These are phyloP conservation scores for Umbellularia californica DNA, from an alignment of 164 flowering plant species.

Conservation along the genomic window DNA sequence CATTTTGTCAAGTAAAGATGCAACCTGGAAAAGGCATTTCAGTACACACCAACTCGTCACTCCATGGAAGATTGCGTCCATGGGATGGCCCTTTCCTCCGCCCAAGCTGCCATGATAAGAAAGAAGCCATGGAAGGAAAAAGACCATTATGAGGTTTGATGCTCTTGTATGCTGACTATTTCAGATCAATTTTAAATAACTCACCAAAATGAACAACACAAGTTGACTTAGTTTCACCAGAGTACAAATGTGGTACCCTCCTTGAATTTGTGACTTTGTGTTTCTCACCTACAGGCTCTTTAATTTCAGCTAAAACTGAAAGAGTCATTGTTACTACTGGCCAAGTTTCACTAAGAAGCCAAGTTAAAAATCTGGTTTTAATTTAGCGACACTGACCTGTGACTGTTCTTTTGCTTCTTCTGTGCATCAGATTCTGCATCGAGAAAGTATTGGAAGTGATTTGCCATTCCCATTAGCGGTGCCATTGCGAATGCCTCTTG, in stretches of 20 bases:
- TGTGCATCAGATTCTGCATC: not conserved
- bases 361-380: not conserved
- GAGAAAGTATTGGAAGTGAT: slow-evolving; percentile 57
- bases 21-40: slow-evolving; percentile 91
- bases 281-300: too few relatives aligned
- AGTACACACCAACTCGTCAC: slow-evolving; percentile 63
- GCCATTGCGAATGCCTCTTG: slow-evolving; percentile 13
- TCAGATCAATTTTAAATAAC: not conserved
- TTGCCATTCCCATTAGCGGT: slow-evolving; percentile 22
- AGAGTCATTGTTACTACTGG: not conserved
- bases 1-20: slow-evolving; percentile 87
- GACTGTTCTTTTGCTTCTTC: not conserved
- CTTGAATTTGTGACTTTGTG: too few relatives aligned
- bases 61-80: slow-evolving; percentile 55
- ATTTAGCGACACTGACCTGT: not conserved
- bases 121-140: slow-evolving; percentile 98
- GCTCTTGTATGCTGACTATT: not conserved
- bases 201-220: not conserved
- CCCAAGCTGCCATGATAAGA: slow-evolving; percentile 77
- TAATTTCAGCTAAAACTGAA: not conserved
- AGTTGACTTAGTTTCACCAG: not conserved
- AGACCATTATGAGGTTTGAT: slow-evolving; percentile 58
- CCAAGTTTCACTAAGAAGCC: not conserved
- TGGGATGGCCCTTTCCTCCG: slow-evolving; percentile 99
- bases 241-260: not conserved